Conservation (phyloP, 768 basidiomycete genomes). For the Rhodotorula kratochvilovae region DNA sequence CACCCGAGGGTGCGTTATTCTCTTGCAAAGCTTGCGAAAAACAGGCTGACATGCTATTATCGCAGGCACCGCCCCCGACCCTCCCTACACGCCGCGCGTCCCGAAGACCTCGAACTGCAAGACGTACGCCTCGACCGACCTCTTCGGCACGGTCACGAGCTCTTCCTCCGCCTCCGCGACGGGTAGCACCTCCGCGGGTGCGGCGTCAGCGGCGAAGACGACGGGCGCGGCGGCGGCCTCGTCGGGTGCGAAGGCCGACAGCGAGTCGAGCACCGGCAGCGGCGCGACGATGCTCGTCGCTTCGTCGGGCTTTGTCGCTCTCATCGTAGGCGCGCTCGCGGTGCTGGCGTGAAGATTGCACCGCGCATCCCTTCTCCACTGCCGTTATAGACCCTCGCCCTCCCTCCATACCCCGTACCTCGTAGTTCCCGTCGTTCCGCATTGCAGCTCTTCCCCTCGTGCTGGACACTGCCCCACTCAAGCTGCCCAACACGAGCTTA, state of each 20-base stretch:
- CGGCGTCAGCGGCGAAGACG: too few relatives aligned
- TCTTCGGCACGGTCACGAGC: slow-evolving; percentile 19
- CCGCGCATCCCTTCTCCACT: too few relatives aligned
- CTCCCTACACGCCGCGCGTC: slow-evolving; percentile 40
- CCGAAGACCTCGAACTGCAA: slow-evolving; percentile 43
- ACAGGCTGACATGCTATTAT: too few relatives aligned
- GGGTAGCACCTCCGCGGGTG: too few relatives aligned
- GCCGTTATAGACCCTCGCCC: too few relatives aligned
- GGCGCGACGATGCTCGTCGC: neutral
- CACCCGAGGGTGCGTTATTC: slow-evolving; percentile 17
- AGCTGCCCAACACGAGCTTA: too few relatives aligned
- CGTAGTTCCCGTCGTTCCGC: too few relatives aligned
- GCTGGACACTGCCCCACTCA: too few relatives aligned
- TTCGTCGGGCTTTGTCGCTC: slow-evolving; percentile 6
- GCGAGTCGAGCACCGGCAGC: neutral
- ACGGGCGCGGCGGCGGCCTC: neutral
- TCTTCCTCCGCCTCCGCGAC: too few relatives aligned
- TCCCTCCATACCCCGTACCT: too few relatives aligned
- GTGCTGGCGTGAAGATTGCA: neutral
- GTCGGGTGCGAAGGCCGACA: neutral
- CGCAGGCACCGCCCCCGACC: slow-evolving; percentile 29
- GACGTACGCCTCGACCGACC: slow-evolving; percentile 38
- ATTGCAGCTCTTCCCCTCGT: too few relatives aligned
- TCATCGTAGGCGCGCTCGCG: slow-evolving; percentile 14
- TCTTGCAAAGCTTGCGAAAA: neutral